Conservation (phyloP, 2,329 filamentous ascomycete genomes). For the Colletotrichum spaethianum region DNA sequence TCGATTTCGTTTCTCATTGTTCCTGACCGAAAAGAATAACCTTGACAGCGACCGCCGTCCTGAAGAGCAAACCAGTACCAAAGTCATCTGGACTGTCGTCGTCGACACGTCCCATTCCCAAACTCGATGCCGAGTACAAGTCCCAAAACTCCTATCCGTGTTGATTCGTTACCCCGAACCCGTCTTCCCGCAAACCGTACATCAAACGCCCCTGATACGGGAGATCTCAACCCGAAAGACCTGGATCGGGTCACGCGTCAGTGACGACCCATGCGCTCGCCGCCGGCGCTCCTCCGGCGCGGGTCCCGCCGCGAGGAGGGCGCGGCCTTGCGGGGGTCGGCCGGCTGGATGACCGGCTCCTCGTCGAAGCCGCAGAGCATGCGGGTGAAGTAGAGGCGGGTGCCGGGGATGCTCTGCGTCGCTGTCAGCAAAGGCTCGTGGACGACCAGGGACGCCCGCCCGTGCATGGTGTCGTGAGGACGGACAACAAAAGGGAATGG, state of each 20-base stretch:
- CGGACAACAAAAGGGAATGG: not conserved
- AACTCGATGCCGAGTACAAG: not conserved
- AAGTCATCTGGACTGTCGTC: not conserved
- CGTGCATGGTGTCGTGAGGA: not conserved
- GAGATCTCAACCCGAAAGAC: not conserved
- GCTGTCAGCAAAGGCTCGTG: not conserved
- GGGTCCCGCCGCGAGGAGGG: slow-evolving; percentile 24
- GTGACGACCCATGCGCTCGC: slow-evolving; percentile 39
- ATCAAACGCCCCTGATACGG: not conserved
- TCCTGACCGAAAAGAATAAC: not conserved
- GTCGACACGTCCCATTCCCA: not conserved
- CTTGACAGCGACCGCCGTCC: not conserved
- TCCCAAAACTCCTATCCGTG: not conserved
- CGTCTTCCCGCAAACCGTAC: not conserved
- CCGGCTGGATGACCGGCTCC: slow-evolving; percentile 39
- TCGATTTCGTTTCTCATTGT: not conserved
- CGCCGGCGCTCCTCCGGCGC: slow-evolving; percentile 39
- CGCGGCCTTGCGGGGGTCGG: slow-evolving; percentile 37
- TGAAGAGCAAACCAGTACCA: not conserved
- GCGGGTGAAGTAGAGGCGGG: slow-evolving; percentile 69
- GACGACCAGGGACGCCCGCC: not conserved
- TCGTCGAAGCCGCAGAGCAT: slow-evolving; percentile 68
- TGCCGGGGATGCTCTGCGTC: slow-evolving; percentile 67
- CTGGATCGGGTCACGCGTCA: not conserved
- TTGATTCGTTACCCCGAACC: not conserved